Base-by-base conservation (phyloP, 2,329 filamentous ascomycete species). In the Xylariaceae sp. region DNA sequence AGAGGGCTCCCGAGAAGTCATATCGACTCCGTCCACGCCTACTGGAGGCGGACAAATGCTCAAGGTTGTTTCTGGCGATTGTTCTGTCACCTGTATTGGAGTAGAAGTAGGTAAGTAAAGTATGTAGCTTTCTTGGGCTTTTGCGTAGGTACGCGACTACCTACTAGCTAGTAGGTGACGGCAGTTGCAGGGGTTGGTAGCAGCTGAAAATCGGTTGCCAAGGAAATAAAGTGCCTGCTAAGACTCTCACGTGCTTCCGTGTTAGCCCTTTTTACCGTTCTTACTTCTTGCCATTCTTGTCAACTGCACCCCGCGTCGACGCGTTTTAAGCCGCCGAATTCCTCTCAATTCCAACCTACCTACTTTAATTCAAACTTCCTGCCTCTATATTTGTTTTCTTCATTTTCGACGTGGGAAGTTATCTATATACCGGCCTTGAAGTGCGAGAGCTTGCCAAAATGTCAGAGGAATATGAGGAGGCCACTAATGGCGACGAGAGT, bases 401-500 rank as follows among this genome's bases (percentile, higher is more conserved):
- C 40, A 19, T 37, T 29, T 43, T 37, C 9, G 21, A 14, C 10
- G n/a, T 52, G 9, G 10, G 37, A 50, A 20, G 3, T 16, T 37
- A 4, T 37, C 32, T 37, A 14, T 16, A 37, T 14, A 37, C 7
- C 14, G 14, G 14, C 12, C 14, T 16, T 37, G 7, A 16, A 3
- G 3, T 37, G 20, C 40, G n/a, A 62, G 75, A 52, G 10, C 18
- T 52, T 26, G 37, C 77, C 57, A 81, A 82, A 47, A 72, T 72
- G 70, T 57, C 69, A 20, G 82, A 85, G 62, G 83, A 88, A 60
- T 85, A 86, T 40, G 90, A 96, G 63, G 87, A 88, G 59, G 82
- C 83, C 54, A 84, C 86, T 65, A 73, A 68, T 64, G 79, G 70
- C 54, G 92, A 95, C 54, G 91, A 96, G 57, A 82, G 83, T 66